A percentile compares a stretch with the other conserved stretches of the same genome.
phyloP scores from a whole-genome alignment of 108 stramenopile genomes.

The Nannochloropsis gaditana region DNA sequence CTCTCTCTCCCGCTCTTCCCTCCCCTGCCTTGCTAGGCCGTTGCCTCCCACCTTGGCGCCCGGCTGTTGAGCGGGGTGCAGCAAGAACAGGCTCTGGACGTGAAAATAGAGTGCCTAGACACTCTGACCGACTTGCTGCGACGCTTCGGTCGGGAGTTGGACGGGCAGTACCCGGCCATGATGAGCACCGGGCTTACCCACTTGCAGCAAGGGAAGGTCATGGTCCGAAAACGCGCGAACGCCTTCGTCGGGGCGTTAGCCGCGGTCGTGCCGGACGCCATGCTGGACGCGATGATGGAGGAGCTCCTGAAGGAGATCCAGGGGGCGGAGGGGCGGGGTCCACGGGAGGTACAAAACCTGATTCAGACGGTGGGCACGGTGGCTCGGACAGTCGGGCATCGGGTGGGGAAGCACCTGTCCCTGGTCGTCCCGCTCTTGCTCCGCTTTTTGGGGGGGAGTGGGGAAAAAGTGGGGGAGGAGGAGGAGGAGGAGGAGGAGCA shows the following conservation, averaged over 20 bases:
- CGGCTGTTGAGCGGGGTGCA: constrained; percentile 73
- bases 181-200: constrained; percentile 65
- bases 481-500: constrained; percentile 44
- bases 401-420: constrained; percentile 72
- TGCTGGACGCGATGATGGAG: constrained; percentile 29
- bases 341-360: background rate
- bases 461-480: constrained; percentile 55
- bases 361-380: constrained; percentile 83
- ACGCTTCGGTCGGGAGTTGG: constrained; percentile 70
- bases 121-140: constrained; percentile 77
- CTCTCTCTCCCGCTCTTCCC: constrained; percentile 15
- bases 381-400: constrained; percentile 57
- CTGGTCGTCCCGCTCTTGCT: constrained; percentile 87
- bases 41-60: constrained; percentile 63
- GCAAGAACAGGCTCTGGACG: constrained; percentile 28
- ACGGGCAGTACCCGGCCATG: constrained; percentile 68
- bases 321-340: constrained; percentile 29
- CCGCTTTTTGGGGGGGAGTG: constrained; percentile 71
- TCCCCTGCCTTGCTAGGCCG: constrained; percentile 34
- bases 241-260: constrained; percentile 77
- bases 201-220: constrained; percentile 58
- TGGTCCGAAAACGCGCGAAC: constrained; percentile 82
- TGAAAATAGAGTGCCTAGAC: constrained; percentile 69
- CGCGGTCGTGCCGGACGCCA: constrained; percentile 39
- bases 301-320: constrained; percentile 67